Evolutionary conservation across 1,284 basidiomycete species (phyloP).

Genomic region (Marasmius sp.): DNA sequence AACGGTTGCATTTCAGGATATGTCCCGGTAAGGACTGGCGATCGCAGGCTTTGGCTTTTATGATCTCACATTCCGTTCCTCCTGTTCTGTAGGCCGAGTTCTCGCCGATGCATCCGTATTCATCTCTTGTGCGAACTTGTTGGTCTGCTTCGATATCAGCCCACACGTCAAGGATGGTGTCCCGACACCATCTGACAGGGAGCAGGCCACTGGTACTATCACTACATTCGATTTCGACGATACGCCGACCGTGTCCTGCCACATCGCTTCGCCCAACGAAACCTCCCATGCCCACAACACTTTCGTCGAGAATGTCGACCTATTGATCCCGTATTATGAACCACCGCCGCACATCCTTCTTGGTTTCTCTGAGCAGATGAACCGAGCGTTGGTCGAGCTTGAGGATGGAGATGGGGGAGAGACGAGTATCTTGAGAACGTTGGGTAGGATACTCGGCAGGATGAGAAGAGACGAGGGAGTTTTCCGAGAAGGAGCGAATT

Average conservation of each 20-base stretch:
- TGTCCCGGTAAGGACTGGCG: conserved; percentile 19
- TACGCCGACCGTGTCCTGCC: no score
- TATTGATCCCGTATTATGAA: no score
- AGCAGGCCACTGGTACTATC: conserved; percentile 17
- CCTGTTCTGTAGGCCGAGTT: conserved; percentile 11
- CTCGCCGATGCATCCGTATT: conserved; percentile 33
- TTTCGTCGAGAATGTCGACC: no score
- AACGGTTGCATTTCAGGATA: conserved; percentile 12
- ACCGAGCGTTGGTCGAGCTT: no score
- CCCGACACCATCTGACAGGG: conserved; percentile 8
- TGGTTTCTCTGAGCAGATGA: no score
- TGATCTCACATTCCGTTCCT: background rate
- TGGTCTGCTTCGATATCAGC: conserved; percentile 30
- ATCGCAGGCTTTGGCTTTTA: background rate
- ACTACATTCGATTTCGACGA: background rate
- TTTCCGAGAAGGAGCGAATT: background rate
- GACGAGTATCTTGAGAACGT: background rate
- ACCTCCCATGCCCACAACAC: no score
- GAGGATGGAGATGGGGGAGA: no score
- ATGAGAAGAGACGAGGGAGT: background rate
- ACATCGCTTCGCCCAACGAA: no score
- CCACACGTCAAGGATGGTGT: conserved; percentile 24
- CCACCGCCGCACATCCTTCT: no score
- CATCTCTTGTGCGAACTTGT: conserved; percentile 27
- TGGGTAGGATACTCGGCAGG: background rate